Base-by-base conservation (phyloP, 495 filamentous ascomycete genomes). In the Penicillium canescens region DNA sequence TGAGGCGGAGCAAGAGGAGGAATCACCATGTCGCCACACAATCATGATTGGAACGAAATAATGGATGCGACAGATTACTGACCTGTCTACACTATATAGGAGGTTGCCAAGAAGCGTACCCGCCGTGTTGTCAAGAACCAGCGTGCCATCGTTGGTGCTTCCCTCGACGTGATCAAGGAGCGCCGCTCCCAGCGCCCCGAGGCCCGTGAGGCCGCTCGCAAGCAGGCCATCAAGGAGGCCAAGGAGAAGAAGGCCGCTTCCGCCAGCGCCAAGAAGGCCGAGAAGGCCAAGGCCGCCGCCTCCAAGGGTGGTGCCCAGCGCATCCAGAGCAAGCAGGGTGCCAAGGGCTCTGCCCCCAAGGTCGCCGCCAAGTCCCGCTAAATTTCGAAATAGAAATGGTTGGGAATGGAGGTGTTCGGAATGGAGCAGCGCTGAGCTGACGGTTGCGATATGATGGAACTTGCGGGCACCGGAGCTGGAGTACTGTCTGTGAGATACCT, bases 91-190 rank as follows among this genome's bases (percentile, higher is more conserved):
- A 59, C 61, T 56, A 40, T 62, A 81, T 76, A 99, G 94, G 94
- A 99, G 86, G 85, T 95, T 68, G 91, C 92, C 81, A 99, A 99
- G 89, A 97, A 97, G 86, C 92, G 94, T 71, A 91, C 92, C 59
- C 95, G 94, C 84, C 91, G 91, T 70, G 92, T 90, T 64, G 89
- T 99, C 80, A 99, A 99, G 88, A 78, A 87, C 74, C 94, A 99
- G 85, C 92, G 94, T 81, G 91, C 89, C 70, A 95, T 99, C 82
- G 94, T 98, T 70, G 94, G 94, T 84, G 92, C 92, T 65, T 95
- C 92, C 62, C 91, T 99, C 76, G 95, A 99, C 66, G 89, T 96
- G 65, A 98, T 99, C 85, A 99, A 98, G 86, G 94, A 99, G 86
- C 91, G 91, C 79, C 93, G 94, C 70, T 75, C 82, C 56, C 81